phyloP scores from a whole-genome alignment of 2,329 filamentous ascomycete species.

The Colletotrichum neosansevieriae region DNA sequence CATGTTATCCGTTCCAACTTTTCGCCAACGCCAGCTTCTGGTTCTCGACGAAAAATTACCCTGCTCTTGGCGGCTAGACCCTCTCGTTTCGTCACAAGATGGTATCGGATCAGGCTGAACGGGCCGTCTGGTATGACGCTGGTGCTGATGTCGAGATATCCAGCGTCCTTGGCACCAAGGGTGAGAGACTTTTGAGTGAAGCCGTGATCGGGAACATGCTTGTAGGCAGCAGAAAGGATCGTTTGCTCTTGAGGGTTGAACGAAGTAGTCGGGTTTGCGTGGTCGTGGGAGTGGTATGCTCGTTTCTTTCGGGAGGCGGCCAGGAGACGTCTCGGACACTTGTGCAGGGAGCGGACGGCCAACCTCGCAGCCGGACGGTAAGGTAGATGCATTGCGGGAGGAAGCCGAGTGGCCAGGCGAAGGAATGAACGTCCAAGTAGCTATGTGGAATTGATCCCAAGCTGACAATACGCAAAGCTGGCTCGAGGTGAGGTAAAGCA shows the following conservation, averaged over 20 bases:
- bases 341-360: slow-evolving; percentile 13
- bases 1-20: slow-evolving; percentile 80
- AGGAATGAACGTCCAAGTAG: not conserved
- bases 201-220: slow-evolving; percentile 83
- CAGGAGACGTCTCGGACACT: not conserved
- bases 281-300: slow-evolving; percentile 80
- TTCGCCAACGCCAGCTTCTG: slow-evolving; percentile 59
- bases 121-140: slow-evolving; percentile 84
- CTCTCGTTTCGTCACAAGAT: slow-evolving; percentile 76
- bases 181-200: slow-evolving; percentile 82
- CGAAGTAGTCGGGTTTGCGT: slow-evolving; percentile 67
- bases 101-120: slow-evolving; percentile 85
- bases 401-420: not conserved
- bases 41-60: slow-evolving; percentile 52
- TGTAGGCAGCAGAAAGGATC: slow-evolving; percentile 85
- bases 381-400: slow-evolving; percentile 6
- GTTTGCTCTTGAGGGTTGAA: slow-evolving; percentile 78
- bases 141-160: slow-evolving; percentile 87
- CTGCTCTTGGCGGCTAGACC: slow-evolving; percentile 61
- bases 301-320: slow-evolving; percentile 42
- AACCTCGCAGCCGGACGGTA: slow-evolving; percentile 15
- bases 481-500: too few species aligned
- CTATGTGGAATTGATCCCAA: not conserved
- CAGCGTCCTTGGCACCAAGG: slow-evolving; percentile 84
- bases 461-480: not conserved